Base-by-base conservation (phyloP, 768 basidiomycete genomes). In the Clavaria fumosa region DNA sequence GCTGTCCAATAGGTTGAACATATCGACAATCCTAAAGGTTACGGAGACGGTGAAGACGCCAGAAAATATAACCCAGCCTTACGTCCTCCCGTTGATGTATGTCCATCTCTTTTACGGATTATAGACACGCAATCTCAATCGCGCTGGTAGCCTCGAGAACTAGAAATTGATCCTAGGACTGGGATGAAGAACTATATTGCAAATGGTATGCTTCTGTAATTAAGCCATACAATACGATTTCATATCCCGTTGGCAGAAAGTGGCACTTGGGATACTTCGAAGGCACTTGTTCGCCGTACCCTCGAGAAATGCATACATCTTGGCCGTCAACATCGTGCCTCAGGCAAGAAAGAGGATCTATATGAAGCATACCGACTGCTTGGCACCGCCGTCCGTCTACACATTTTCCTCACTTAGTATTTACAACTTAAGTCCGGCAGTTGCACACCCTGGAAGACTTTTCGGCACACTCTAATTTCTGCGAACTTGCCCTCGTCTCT, bases 131-230 rank as follows among this genome's bases (percentile, higher is more conserved):
- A 35, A 10, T 7, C 31, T 12, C 27, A 36, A 19, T 30, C 31
- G 38, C 34, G 15, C 23, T 18, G 28, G 14, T 42, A 82, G 75
- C 81, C 81, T 0, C 59, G 67, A 23, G 91, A 96, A 50, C 64
- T 93, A 1, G 80, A 90, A 47, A 66, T 96, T 5, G 91, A 96
- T 53, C 72, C 70, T 0, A 60, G 66, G 10, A 84, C 81, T 0
- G 91, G 89, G 2, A 91, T 96, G 89, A 91, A 91, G 64, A 96
- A 90, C 47, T 86, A 85, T 55, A 90, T 91, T 42, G 84, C 84
- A 0, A 91, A 90, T 53, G 73, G 75, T 71, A 41, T 7, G 48
- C 30, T 5, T 15, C 10, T 24, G 7, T 18, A 7, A 3, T 24
- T 18, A 19, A 7, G 11, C 42, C 24, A 9, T 31, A 39, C 21